phyloP scores from a whole-genome alignment of 352 stramenopile genomes.

The Pythium grandisporangium region DNA sequence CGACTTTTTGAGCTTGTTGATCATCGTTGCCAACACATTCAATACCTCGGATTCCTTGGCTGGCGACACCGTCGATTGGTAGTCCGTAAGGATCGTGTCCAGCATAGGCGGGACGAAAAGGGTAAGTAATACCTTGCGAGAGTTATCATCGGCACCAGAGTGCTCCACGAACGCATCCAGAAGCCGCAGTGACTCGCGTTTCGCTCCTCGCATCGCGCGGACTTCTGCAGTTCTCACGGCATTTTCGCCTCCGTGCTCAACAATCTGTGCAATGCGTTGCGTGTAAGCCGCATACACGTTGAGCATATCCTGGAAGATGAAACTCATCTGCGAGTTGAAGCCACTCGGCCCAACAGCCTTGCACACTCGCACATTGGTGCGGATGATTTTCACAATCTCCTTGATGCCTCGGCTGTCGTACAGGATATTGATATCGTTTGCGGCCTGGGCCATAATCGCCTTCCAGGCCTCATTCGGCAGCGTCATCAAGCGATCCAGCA shows the following conservation, averaged over 20 bases:
- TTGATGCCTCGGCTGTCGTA: slow-evolving; percentile 75
- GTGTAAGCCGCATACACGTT: slow-evolving; percentile 99
- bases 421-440: slow-evolving; percentile 67
- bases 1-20: slow-evolving; percentile 94
- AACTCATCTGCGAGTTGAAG: slow-evolving; percentile 96
- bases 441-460: slow-evolving; percentile 74
- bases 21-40: slow-evolving; percentile 91
- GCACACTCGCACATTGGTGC: slow-evolving; percentile 96
- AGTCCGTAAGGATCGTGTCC: slow-evolving; percentile 95
- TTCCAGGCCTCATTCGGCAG: slow-evolving; percentile 91
- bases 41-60: slow-evolving; percentile 91
- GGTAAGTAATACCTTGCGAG: slow-evolving; percentile 78
- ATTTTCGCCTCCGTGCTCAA: slow-evolving; percentile 89
- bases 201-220: slow-evolving; percentile 91
- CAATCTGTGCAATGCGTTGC: slow-evolving; percentile 90
- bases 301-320: slow-evolving; percentile 98
- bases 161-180: slow-evolving; percentile 95
- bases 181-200: slow-evolving; percentile 95
- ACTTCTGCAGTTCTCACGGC: slow-evolving; percentile 93
- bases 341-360: slow-evolving; percentile 90
- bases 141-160: slow-evolving; percentile 51
- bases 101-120: slow-evolving; percentile 96
- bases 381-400: slow-evolving; percentile 97
- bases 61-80: slow-evolving; percentile 72
- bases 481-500: slow-evolving; percentile 94